Evolutionary conservation across 2,329 filamentous ascomycete species (phyloP).

Genomic region (Cytospora piceicola): DNA sequence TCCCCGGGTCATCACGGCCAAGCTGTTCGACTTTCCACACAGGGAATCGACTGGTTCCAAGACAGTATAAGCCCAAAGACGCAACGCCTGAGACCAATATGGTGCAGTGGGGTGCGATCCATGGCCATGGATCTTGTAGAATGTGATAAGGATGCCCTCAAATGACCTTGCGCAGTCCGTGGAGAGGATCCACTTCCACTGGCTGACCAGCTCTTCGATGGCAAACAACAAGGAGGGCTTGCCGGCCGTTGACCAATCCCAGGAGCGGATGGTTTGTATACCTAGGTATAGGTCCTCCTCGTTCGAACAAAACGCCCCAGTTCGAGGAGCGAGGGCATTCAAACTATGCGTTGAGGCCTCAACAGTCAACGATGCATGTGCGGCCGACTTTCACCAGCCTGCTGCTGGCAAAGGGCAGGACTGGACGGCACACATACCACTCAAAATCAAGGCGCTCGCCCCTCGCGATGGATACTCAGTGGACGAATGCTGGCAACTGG

Average conservation of each 20-base stretch:
- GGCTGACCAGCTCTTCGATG: constrained; percentile 13
- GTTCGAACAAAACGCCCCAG: no score
- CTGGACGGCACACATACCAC: constrained; percentile 13
- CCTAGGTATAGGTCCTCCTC: no score
- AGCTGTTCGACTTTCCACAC: constrained; percentile 19
- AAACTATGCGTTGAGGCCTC: background rate
- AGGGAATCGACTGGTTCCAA: constrained; percentile 1
- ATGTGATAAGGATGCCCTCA: constrained; percentile 10
- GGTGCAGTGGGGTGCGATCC: constrained; percentile 22
- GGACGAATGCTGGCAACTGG: constrained; percentile 39
- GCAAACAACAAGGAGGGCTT: constrained; percentile 14
- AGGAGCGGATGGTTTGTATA: background rate
- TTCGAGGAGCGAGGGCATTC: no score
- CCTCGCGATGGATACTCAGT: constrained; percentile 38
- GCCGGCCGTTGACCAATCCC: constrained; percentile 5
- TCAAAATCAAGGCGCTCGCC: constrained; percentile 39
- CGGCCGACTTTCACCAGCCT: background rate
- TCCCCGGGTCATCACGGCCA: constrained; percentile 15
- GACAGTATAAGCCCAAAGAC: constrained; percentile 9
- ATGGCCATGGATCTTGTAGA: constrained; percentile 23
- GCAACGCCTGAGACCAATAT: constrained; percentile 5
- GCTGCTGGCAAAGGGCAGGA: background rate
- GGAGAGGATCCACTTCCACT: constrained; percentile 25
- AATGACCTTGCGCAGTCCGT: background rate
- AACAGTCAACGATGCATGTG: constrained; percentile 3